phyloP scores from a whole-genome alignment of 2,329 filamentous ascomycete species.

The Coleophoma eucalyptorum region DNA sequence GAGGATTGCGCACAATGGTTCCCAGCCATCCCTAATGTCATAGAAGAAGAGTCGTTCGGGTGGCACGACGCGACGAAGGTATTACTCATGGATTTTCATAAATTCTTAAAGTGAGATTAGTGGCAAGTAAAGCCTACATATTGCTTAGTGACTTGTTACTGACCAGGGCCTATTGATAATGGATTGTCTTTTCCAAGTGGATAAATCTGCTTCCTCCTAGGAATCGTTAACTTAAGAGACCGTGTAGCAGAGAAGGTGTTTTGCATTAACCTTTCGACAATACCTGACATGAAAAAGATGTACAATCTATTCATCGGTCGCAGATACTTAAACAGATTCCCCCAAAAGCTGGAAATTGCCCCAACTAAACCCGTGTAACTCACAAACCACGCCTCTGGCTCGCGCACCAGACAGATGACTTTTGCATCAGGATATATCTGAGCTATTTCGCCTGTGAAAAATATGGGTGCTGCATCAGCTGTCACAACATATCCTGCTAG shows the following conservation, averaged over 20 bases:
- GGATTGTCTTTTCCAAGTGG: background rate
- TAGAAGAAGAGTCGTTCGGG: conserved; percentile 8
- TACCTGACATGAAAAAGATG: background rate
- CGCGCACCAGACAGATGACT: background rate
- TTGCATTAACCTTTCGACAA: background rate
- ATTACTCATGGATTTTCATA: conserved; percentile 1
- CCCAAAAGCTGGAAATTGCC: background rate
- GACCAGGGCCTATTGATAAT: background rate
- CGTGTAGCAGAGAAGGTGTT: too few relatives aligned
- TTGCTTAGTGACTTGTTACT: too few relatives aligned
- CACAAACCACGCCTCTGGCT: background rate
- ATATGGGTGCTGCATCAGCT: background rate
- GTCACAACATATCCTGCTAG: background rate
- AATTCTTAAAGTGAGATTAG: background rate
- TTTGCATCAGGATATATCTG: background rate
- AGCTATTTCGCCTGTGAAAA: background rate
- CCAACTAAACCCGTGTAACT: background rate
- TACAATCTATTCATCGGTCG: background rate
- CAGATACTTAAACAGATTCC: background rate
- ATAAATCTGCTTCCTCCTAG: background rate
- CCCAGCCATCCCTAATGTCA: conserved; percentile 25
- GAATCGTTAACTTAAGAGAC: too few relatives aligned
- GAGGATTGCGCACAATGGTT: conserved; percentile 28
- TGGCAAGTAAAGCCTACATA: background rate
- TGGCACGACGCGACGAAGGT: conserved; percentile 3